phyloP scores from a whole-genome alignment of 2,329 filamentous ascomycete genomes.

The Malbranchea zuffiana region DNA sequence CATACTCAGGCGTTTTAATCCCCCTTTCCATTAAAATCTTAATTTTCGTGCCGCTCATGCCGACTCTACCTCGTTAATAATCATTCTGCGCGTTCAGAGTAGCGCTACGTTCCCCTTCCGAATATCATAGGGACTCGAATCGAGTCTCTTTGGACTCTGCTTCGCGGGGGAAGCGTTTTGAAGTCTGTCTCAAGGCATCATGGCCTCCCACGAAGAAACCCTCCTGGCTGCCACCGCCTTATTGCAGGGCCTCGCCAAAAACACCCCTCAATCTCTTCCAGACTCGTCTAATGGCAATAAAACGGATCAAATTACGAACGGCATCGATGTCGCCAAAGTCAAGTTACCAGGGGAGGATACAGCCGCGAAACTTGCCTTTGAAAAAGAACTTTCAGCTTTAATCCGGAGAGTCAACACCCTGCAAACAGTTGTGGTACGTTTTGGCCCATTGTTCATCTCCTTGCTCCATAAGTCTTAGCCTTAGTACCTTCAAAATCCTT shows the following conservation, averaged over 20 bases:
- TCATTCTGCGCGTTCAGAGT: no score
- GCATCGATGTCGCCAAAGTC: constrained; percentile 44
- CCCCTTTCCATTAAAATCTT: no score
- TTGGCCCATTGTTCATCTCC: constrained; percentile 11
- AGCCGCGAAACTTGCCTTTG: constrained; percentile 64
- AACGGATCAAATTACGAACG: constrained; percentile 34
- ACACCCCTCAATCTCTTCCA: constrained; percentile 25
- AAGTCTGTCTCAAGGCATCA: no score
- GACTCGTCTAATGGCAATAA: constrained; percentile 18
- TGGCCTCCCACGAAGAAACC: constrained; percentile 39
- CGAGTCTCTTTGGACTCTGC: no score
- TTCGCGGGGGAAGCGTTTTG: no score
- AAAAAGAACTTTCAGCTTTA: constrained; percentile 72
- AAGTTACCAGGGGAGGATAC: constrained; percentile 67
- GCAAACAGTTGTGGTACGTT: constrained; percentile 59
- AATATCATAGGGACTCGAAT: no score
- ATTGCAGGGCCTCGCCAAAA: constrained; percentile 37
- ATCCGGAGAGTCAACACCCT: constrained; percentile 67
- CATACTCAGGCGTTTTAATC: no score
- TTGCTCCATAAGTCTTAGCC: not conserved
- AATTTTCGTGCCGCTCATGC: no score
- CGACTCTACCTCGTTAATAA: no score
- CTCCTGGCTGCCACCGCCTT: constrained; percentile 38
- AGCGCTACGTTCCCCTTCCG: no score
- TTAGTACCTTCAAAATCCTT: not conserved